Conservation (phyloP, 371 early-diverging fungal genomes). For the Polyrhizophydium stewartii region DNA sequence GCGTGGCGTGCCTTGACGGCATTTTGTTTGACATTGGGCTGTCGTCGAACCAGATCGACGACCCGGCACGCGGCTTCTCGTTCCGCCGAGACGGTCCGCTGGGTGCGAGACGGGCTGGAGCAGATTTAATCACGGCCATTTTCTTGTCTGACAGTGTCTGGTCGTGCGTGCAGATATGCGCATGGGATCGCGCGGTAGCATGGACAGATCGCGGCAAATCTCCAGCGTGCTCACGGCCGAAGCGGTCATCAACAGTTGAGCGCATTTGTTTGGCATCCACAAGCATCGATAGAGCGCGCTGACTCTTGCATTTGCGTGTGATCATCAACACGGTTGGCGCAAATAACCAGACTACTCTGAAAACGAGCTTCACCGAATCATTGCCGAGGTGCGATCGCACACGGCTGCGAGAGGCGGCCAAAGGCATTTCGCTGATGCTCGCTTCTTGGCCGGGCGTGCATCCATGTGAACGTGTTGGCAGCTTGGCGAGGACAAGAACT, state of each 20-base stretch:
- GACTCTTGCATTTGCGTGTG: neutral
- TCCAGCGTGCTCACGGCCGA: slow-evolving; percentile 22
- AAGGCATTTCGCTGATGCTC: no score
- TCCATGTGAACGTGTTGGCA: no score
- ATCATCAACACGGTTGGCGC: no score
- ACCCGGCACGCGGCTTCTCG: slow-evolving; percentile 64
- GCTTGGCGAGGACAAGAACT: slow-evolving; percentile 51
- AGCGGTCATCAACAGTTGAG: slow-evolving; percentile 39
- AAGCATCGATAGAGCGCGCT: slow-evolving; percentile 7
- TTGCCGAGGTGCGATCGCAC: no score
- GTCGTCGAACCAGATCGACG: slow-evolving; percentile 51
- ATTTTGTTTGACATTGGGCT: slow-evolving; percentile 74
- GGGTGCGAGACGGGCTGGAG: slow-evolving; percentile 45
- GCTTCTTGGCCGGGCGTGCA: no score
- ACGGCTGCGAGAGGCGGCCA: slow-evolving; percentile 14
- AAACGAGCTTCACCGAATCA: no score
- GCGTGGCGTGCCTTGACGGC: slow-evolving; percentile 51
- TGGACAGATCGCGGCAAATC: slow-evolving; percentile 6
- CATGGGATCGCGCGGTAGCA: slow-evolving; percentile 16
- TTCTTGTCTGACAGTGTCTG: neutral
- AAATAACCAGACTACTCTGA: no score
- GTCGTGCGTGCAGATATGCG: slow-evolving; percentile 28
- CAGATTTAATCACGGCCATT: neutral
- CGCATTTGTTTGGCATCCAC: slow-evolving; percentile 41
- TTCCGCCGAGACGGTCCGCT: slow-evolving; percentile 63